phyloP scores from a whole-genome alignment of 2,329 filamentous ascomycete genomes.

The Westerdykella ornata region DNA sequence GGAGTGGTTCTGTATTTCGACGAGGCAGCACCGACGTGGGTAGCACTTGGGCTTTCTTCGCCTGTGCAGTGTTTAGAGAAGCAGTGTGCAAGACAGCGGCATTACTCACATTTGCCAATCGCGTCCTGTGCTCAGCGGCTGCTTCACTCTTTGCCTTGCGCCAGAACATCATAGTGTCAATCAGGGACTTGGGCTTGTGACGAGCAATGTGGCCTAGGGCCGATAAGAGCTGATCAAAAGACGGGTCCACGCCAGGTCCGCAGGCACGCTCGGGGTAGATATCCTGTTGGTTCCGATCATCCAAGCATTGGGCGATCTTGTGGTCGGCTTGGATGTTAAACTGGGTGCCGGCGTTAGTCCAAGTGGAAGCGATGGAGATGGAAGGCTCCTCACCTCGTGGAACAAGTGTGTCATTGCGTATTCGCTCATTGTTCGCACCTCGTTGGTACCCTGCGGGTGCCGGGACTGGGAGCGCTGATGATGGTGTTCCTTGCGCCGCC shows the following conservation, averaged over 20 bases:
- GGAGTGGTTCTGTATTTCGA: slow-evolving; percentile 33
- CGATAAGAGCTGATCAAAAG: slow-evolving; percentile 89
- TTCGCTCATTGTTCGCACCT: slow-evolving; percentile 91
- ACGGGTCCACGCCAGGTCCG: slow-evolving; percentile 77
- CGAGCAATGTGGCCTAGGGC: slow-evolving; percentile 92
- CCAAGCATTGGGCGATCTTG: slow-evolving; percentile 84
- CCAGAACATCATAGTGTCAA: slow-evolving; percentile 98
- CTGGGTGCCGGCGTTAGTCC: slow-evolving; percentile 33
- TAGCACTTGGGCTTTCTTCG: slow-evolving; percentile 9
- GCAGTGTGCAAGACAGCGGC: slow-evolving; percentile 10
- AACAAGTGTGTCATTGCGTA: slow-evolving; percentile 96
- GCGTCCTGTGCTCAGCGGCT: slow-evolving; percentile 44
- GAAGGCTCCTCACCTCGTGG: slow-evolving; percentile 58
- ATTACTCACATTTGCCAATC: slow-evolving; percentile 26
- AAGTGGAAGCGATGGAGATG: slow-evolving; percentile 1
- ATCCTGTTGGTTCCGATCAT: slow-evolving; percentile 70
- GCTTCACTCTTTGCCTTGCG: slow-evolving; percentile 91
- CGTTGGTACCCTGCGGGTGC: slow-evolving; percentile 59
- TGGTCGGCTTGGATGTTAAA: slow-evolving; percentile 97
- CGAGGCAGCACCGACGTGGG: slow-evolving; percentile 27
- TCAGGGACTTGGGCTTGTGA: slow-evolving; percentile 87
- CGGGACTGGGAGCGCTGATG: slow-evolving; percentile 65
- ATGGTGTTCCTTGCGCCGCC: slow-evolving; percentile 67
- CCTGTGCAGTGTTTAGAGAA: slow-evolving; percentile 24
- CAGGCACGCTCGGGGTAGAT: slow-evolving; percentile 84